Conservation (phyloP, 2,329 filamentous ascomycete genomes). For the Hortaea sp. region DNA sequence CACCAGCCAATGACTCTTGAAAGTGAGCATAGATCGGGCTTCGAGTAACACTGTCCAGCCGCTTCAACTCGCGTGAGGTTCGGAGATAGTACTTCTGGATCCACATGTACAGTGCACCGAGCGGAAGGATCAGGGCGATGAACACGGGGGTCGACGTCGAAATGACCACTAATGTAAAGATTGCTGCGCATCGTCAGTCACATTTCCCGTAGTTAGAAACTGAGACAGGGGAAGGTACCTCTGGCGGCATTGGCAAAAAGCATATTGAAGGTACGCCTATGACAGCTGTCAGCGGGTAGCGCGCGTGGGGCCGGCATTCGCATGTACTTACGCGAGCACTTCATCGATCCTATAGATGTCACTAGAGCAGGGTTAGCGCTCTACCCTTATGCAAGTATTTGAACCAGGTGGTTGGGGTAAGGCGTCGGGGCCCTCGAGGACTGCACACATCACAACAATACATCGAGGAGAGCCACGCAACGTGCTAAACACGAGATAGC, state of each 20-base stretch:
- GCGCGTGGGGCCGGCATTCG: constrained; percentile 3
- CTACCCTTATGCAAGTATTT: too few species aligned
- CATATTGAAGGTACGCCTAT: constrained; percentile 87
- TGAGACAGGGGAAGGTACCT: constrained; percentile 27
- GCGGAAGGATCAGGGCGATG: constrained; percentile 66
- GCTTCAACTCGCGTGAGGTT: constrained; percentile 91
- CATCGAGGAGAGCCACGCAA: neutral
- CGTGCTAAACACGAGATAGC: neutral
- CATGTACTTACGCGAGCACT: constrained; percentile 58
- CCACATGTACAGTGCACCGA: constrained; percentile 73
- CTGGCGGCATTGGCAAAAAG: constrained; percentile 42
- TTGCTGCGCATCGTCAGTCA: constrained; percentile 26
- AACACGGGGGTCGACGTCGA: constrained; percentile 73
- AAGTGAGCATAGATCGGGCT: constrained; percentile 98
- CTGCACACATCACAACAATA: too few species aligned
- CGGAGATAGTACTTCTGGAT: constrained; percentile 96
- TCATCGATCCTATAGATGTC: constrained; percentile 80
- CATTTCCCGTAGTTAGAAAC: neutral
- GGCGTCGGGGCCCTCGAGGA: too few species aligned
- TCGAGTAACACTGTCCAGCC: constrained; percentile 86
- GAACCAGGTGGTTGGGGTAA: too few species aligned
- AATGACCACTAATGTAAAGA: constrained; percentile 81
- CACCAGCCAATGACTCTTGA: constrained; percentile 88
- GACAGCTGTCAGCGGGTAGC: constrained; percentile 18
- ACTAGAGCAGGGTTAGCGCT: constrained; percentile 28